Evolutionary conservation across 129 eudicot species (phyloP), one percentile per base, ranked within the genome.

Genomic region (Arctium lappa): DNA sequence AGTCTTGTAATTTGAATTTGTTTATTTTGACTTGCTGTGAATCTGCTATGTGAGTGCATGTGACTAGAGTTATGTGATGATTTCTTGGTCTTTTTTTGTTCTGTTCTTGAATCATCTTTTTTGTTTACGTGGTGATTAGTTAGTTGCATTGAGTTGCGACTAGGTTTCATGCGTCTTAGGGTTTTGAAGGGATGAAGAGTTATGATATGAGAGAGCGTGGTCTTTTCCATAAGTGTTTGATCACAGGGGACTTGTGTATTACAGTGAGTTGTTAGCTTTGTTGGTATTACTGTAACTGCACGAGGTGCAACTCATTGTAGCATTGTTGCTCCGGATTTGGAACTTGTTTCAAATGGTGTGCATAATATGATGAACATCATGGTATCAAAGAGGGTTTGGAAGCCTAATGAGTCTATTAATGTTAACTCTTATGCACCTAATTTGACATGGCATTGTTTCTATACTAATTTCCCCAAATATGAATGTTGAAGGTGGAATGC

Each of bases 151-250:
- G 48, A 36, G 86, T 77, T 70, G 71, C 44, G 50, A 3, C 9
- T 71, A 83, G 65, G 73, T 37, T 69, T 80, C 12, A 50, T 72
- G 72, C 39, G 78, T 22, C 15, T 80, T 77, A 83, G 86, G 82
- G 86, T 76, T 75, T 82, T 34, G 42, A 74, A 73, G 32, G 62
- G 62, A 11, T 53, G 63, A 8, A 38, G 46, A 31, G 5, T 81
- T 62, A 74, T 37, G 79, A 73, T 38, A 53, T 60, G 79, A 9
- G 37, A 44, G 70, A 32, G 76, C 32, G 12, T 30, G 37, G 74
- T 13, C 30, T 9, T 80, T n/a, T 40, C 33, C 50, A 4, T 10
- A 37, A 69, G 11, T 32, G 77, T 71, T 80, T 32, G 27, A 60
- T 60, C 68, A 60, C 2, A n/a, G 68, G 34, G 34, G 32, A 66